A percentile compares a stretch with the other conserved stretches of the same genome.
phyloP scores from a whole-genome alignment of 495 filamentous ascomycete genomes.

The Hypoxylon subgilvum region DNA sequence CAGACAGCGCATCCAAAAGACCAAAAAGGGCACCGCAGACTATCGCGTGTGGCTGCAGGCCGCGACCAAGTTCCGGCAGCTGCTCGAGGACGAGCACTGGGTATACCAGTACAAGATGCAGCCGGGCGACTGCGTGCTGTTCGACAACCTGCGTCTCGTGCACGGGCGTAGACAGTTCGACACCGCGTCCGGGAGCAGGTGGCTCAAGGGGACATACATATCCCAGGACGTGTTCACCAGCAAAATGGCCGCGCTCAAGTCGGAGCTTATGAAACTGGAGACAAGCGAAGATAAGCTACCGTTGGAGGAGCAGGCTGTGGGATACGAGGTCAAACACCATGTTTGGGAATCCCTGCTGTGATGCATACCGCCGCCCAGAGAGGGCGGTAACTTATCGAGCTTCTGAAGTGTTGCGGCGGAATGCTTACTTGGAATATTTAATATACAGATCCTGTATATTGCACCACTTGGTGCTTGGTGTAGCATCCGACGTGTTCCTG shows the following conservation, averaged over 20 bases:
- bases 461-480: too few species aligned
- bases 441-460: too few species aligned
- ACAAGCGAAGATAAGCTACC: neutral
- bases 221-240: conserved; percentile 70
- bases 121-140: conserved; percentile 83
- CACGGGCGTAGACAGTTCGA: conserved; percentile 81
- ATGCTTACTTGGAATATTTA: too few species aligned
- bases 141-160: conserved; percentile 78
- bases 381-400: too few species aligned
- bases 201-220: conserved; percentile 86
- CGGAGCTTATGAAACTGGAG: neutral
- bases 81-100: conserved; percentile 55
- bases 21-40: neutral
- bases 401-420: too few species aligned
- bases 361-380: too few species aligned
- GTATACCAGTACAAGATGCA: conserved; percentile 73
- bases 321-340: too few species aligned
- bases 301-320: neutral
- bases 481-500: too few species aligned
- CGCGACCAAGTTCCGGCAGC: conserved; percentile 50
- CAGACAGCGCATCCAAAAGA: neutral
- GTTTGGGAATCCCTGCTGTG: too few species aligned
- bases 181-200: conserved; percentile 64
- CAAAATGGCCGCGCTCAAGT: conserved; percentile 41
- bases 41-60: conserved; percentile 46